A percentile compares a stretch with the other conserved stretches of the same genome.
phyloP scores from a whole-genome alignment of 495 filamentous ascomycete genomes.

The Aspergillus haitiensis region DNA sequence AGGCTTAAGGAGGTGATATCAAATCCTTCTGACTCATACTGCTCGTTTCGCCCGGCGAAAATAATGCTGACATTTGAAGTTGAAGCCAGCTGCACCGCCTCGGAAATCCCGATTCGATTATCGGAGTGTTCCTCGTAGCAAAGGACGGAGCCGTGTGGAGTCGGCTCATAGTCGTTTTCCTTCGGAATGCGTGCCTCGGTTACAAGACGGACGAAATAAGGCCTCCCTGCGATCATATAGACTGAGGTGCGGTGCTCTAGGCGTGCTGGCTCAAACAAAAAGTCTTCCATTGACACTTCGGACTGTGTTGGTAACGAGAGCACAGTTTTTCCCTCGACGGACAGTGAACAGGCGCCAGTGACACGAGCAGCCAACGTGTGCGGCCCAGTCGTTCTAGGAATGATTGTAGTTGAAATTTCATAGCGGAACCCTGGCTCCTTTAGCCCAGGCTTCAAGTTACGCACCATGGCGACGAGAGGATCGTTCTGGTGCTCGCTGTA shows the following conservation, averaged over 20 bases:
- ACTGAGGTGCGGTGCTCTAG: background rate
- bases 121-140: constrained; percentile 9
- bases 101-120: background rate
- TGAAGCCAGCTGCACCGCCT: background rate
- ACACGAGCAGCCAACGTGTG: constrained; percentile 9
- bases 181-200: constrained; percentile 7
- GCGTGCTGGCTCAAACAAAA: constrained; percentile 7
- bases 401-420: constrained; percentile 7
- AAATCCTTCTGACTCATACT: constrained; percentile 8
- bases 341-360: background rate
- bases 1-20: background rate
- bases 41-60: background rate
- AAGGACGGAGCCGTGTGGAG: constrained; percentile 3
- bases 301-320: background rate
- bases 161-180: constrained; percentile 8
- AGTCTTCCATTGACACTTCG: constrained; percentile 9
- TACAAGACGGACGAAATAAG: background rate
- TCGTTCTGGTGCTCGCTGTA: background rate
- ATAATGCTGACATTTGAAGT: background rate
- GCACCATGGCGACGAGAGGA: constrained; percentile 5
- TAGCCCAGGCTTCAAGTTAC: constrained; percentile 1
- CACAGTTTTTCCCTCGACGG: background rate
- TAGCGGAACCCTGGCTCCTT: constrained; percentile 4
- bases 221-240: background rate
- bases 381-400: background rate